Base-by-base conservation (phyloP, 1,284 basidiomycete species). In the Entoloma clypeatum region DNA sequence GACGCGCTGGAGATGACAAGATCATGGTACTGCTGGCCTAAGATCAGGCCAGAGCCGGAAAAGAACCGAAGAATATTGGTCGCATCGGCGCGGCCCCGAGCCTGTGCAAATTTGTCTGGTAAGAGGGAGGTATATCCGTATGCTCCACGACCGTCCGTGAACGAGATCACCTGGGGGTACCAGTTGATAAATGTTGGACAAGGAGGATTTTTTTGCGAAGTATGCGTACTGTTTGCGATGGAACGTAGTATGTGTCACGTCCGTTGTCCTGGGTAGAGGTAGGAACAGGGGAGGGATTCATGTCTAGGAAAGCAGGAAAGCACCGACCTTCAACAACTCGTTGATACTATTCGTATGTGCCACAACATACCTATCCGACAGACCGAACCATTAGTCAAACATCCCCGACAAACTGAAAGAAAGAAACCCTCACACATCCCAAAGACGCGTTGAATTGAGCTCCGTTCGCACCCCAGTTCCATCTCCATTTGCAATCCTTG, bases 31-130 rank as follows among this genome's bases (percentile, higher is more conserved):
- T 43, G 48, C 19, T 61, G 54, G 13, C 65, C 65, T 8, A 68
- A 51, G 19, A 57, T 51, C 13, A 56, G 43, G 0, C 58, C 63
- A 5, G 64, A 58, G 1, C 70, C 69, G 2, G 56, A 58, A 13
- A 72, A 61, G 52, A 68, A 70, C 1, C 67, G 65, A 2, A 71
- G 58, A 9, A 69, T 51, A 43, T 68, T 66, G 21, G 53, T 58
- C 0, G 67, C 63, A 38, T 69, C 69, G 1, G 64, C 62, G 13
- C 58, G 36, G 9, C 59, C 65, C 3, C 64, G 61, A 19, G 60
- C 56, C 39, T 56, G 49, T 4, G 60, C 62, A 30, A 67, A 67
- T 10, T 46, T 45, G 0, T 45, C 40, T n/a, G 56, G 43, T 3
- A 61, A 65, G 5, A 72, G 54, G 31, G 62, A 54, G 1, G 63